These are phyloP conservation scores for Aechmea fasciata DNA, from an alignment of 176 grass and related monocot species.

Conservation along the genomic window DNA sequence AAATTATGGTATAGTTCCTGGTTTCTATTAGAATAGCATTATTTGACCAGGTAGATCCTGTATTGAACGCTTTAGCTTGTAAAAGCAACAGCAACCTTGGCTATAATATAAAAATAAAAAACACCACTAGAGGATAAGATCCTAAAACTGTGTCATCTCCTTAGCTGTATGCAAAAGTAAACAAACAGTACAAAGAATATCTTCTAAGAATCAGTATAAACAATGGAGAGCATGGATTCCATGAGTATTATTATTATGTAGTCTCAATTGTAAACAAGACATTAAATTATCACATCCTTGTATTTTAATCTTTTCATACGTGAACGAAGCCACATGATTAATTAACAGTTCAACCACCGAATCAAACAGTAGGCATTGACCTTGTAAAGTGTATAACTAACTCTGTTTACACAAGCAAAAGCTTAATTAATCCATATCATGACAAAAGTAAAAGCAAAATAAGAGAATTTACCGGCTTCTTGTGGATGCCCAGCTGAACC, in stretches of 20 bases:
- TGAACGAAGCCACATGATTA: too few relatives aligned
- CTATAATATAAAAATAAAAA: slow-evolving; percentile 15
- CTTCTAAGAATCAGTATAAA: slow-evolving; percentile 27
- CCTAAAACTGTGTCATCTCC: slow-evolving; percentile 28
- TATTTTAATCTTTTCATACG: too few relatives aligned
- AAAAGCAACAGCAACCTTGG: slow-evolving; percentile 30
- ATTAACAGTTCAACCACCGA: too few relatives aligned
- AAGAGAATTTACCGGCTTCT: slow-evolving; percentile 58
- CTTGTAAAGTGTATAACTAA: background rate
- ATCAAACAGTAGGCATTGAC: too few relatives aligned
- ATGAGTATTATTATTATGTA: slow-evolving; percentile 25
- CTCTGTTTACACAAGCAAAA: slow-evolving; percentile 12
- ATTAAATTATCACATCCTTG: too few relatives aligned
- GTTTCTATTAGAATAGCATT: slow-evolving; percentile 1
- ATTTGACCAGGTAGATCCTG: slow-evolving; percentile 8
- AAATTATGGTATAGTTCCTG: slow-evolving; percentile 1
- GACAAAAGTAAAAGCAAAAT: slow-evolving; percentile 4
- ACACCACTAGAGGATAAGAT: slow-evolving; percentile 17
- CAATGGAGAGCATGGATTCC: slow-evolving; percentile 30
- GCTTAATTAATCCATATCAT: background rate
- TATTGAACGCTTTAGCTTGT: slow-evolving; percentile 8
- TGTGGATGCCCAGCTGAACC: slow-evolving; percentile 93
- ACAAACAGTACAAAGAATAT: slow-evolving; percentile 25
- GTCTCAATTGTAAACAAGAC: too few relatives aligned
- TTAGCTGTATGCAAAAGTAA: slow-evolving; percentile 30